Evolutionary conservation across 768 basidiomycete genomes (phyloP).

Genomic region (Leucosporidium creatinivorum): DNA sequence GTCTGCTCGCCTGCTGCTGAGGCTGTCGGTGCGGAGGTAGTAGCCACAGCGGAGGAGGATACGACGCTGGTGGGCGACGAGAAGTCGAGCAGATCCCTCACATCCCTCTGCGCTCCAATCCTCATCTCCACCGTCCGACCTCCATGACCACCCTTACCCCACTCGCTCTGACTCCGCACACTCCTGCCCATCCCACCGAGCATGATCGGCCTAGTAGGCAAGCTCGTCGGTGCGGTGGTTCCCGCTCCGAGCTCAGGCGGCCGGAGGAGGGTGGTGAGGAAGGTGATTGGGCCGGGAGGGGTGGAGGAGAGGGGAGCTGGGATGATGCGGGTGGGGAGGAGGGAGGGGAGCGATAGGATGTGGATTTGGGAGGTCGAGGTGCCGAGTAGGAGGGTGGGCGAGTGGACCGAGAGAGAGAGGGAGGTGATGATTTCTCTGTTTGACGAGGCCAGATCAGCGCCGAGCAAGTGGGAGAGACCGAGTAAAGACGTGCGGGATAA

Average conservation of each 20-base stretch:
- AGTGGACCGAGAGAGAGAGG: slow-evolving; percentile 68
- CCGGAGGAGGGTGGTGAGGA: slow-evolving; percentile 69
- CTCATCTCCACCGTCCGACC: slow-evolving; percentile 37
- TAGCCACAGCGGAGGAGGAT: background rate
- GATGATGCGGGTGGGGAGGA: slow-evolving; percentile 78
- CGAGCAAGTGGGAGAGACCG: slow-evolving; percentile 8
- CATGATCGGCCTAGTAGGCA: slow-evolving; percentile 39
- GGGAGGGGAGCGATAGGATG: slow-evolving; percentile 79
- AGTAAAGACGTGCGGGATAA: slow-evolving; percentile 52
- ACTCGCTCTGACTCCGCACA: slow-evolving; percentile 39
- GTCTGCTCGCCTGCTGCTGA: background rate
- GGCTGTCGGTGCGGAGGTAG: background rate
- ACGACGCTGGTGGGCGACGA: background rate
- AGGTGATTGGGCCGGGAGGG: slow-evolving; percentile 59
- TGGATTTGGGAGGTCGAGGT: slow-evolving; percentile 66
- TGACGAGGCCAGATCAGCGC: slow-evolving; percentile 12
- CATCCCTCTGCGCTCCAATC: slow-evolving; percentile 20
- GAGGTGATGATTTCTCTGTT: slow-evolving; percentile 64
- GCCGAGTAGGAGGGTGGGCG: slow-evolving; percentile 72
- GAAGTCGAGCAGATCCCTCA: slow-evolving; percentile 11
- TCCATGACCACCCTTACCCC: slow-evolving; percentile 39
- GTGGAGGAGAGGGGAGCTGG: slow-evolving; percentile 46
- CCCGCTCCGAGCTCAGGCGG: slow-evolving; percentile 61
- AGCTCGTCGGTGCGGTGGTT: slow-evolving; percentile 5
- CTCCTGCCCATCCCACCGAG: slow-evolving; percentile 25